Conservation (phyloP, 495 filamentous ascomycete genomes). For the Astrothelium macrocarpum region DNA sequence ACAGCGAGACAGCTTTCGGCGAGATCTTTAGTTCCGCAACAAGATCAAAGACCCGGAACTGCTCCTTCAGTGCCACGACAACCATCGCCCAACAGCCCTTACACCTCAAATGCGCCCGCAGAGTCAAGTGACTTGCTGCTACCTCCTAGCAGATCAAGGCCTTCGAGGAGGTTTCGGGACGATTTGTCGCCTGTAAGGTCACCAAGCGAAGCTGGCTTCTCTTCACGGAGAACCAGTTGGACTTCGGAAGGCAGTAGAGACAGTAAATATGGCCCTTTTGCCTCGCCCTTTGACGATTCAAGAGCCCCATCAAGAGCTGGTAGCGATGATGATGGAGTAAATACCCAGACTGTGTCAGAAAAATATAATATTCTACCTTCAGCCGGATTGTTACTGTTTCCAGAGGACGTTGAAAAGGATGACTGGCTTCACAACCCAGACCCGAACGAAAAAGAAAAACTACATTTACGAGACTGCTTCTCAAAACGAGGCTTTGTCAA, state of each 20-base stretch:
- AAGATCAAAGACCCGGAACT: conserved; percentile 23
- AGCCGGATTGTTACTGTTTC: conserved; percentile 59
- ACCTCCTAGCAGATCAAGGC: conserved; percentile 38
- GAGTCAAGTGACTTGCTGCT: conserved; percentile 54
- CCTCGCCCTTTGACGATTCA: conserved; percentile 49
- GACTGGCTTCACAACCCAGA: conserved; percentile 69
- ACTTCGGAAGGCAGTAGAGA: conserved; percentile 51
- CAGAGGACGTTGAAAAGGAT: conserved; percentile 70
- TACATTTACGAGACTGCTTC: conserved; percentile 56
- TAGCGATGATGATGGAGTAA: conserved; percentile 57
- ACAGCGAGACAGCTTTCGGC: conserved; percentile 30
- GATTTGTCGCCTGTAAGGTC: conserved; percentile 37
- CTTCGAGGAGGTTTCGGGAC: conserved; percentile 37
- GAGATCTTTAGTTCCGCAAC: conserved; percentile 33
- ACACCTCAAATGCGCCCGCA: conserved; percentile 31
- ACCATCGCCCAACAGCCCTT: conserved; percentile 24
- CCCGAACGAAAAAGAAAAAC: conserved; percentile 50
- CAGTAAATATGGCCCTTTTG: conserved; percentile 41
- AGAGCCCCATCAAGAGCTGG: conserved; percentile 50
- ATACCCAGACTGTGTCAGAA: conserved; percentile 68
- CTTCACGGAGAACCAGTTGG: conserved; percentile 53
- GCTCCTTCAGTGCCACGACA: conserved; percentile 16
- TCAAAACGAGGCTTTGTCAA: conserved; percentile 58
- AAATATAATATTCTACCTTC: conserved; percentile 72
- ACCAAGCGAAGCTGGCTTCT: conserved; percentile 35